Base-by-base conservation (phyloP, 2,329 filamentous ascomycete genomes). In the Stachybotrys chartarum region DNA sequence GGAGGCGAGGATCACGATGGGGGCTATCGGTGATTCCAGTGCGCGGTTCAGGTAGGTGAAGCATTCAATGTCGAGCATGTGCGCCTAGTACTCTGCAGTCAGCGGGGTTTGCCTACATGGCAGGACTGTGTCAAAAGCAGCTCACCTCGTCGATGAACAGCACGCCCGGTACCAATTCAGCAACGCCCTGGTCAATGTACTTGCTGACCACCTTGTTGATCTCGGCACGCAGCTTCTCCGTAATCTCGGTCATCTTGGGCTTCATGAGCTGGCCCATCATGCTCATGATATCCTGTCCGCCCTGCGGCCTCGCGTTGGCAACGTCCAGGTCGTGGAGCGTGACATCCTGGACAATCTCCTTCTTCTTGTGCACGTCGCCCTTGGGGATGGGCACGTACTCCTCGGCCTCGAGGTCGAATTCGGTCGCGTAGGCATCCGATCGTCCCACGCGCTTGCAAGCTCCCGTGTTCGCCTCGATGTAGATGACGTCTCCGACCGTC, bases 241-340 rank as follows among this genome's bases (percentile, higher is more conserved):
- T 99, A 68, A 99, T 97, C 72, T 99, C 94, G 6, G 94, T 99
- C 86, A 97, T 97, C 79, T 95, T 95, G 59, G 94, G 94, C 82
- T 97, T 97, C 91, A 97, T 97, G 68, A 99, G 77, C 75, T 99
- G 94, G 66, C 94, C 94, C 93, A 99, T 97, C 94, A 99, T 97
- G 78, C 92, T 97, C 92, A 99, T 97, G 62, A 99, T 96, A 72
- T 99, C 94, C 78, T 99, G 94, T 49, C 94, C 94, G 54, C 94
- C 94, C 77, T 97, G 91, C 5, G 94, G 94, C 66, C 93, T 81
- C 14, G 94, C 89, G 67, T 99, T 99, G 61, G 94, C 94, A 59
- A 97, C 88, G 68, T 99, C 94, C 55, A 99, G 79, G 69, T 99
- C 94, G 72, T 99, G 94, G 60, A 99, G 81, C 50, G 94, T 97